A percentile compares a stretch with the other conserved stretches of the same genome.
phyloP scores from a whole-genome alignment of 495 filamentous ascomycete species.

The Bathelium albidoporum region DNA sequence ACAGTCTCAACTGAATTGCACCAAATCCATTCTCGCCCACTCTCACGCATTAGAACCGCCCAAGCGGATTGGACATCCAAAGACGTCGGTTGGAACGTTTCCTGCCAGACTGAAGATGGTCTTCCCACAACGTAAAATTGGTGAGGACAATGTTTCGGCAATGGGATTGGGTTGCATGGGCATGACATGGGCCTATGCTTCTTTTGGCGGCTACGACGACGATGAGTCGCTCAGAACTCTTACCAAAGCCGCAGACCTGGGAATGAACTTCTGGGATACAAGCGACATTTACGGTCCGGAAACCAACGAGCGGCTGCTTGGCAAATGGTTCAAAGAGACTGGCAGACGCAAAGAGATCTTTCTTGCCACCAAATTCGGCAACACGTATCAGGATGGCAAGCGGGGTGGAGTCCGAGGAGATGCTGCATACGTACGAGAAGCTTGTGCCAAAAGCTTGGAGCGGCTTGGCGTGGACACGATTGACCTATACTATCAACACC shows the following conservation, averaged over 20 bases:
- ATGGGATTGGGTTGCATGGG: conserved; percentile 37
- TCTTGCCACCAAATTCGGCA: conserved; percentile 47
- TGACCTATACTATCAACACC: conserved; percentile 34
- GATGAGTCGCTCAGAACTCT: conserved; percentile 18
- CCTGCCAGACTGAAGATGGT: too few relatives aligned
- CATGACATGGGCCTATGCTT: conserved; percentile 25
- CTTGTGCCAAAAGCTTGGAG: conserved; percentile 43
- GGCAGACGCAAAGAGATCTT: conserved; percentile 44
- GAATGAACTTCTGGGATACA: conserved; percentile 21
- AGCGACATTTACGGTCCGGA: conserved; percentile 29
- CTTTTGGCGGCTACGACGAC: conserved; percentile 26
- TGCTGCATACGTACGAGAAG: conserved; percentile 42
- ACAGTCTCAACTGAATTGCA: too few relatives aligned
- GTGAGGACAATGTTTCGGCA: conserved; percentile 30
- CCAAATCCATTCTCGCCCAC: neutral
- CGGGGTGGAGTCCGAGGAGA: conserved; percentile 33
- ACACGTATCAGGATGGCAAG: conserved; percentile 15
- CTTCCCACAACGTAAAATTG: conserved; percentile 33
- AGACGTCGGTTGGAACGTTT: too few relatives aligned
- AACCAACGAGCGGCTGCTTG: conserved; percentile 41
- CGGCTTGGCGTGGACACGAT: conserved; percentile 42
- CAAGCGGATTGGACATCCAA: too few relatives aligned
- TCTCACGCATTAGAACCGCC: neutral
- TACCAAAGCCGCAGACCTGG: conserved; percentile 20
- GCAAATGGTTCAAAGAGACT: conserved; percentile 44